Conservation (phyloP, 169 alveolate species). For the Plasmodium coatneyi region DNA sequence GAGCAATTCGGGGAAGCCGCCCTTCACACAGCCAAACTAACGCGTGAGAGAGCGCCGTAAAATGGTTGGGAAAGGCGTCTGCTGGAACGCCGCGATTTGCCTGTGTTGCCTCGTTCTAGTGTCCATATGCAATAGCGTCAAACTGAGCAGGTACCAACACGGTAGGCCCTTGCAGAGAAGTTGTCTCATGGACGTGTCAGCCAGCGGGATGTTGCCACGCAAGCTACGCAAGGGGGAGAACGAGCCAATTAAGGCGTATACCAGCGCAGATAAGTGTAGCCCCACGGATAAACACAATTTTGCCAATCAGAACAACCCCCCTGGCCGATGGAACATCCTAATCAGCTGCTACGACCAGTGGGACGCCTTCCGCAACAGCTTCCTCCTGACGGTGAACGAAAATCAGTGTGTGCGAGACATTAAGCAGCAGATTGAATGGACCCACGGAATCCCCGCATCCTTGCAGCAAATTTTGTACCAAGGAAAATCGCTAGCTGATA, state of each 20-base stretch:
- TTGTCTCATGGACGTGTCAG: background rate
- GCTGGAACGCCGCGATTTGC: background rate
- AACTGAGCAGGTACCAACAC: background rate
- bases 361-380: constrained; percentile 11
- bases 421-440: constrained; percentile 32
- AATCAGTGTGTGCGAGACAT: constrained; percentile 11
- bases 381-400: constrained; percentile 21
- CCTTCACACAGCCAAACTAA: background rate
- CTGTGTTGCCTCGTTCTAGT: background rate
- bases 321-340: constrained; percentile 6
- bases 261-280: background rate
- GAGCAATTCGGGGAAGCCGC: background rate
- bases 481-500: constrained; percentile 12
- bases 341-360: constrained; percentile 44
- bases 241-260: background rate
- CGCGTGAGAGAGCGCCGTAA: background rate
- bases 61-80: background rate
- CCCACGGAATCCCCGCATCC: constrained; percentile 50
- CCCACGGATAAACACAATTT: background rate
- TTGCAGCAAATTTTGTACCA: constrained; percentile 55
- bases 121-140: background rate
- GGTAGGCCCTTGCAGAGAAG: background rate
- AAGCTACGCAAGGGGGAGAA: background rate
- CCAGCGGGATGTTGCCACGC: background rate
- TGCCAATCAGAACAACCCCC: background rate